Evolutionary conservation across 805 yeast genomes (phyloP).

Genomic region (Metschnikowia gelsemii): DNA sequence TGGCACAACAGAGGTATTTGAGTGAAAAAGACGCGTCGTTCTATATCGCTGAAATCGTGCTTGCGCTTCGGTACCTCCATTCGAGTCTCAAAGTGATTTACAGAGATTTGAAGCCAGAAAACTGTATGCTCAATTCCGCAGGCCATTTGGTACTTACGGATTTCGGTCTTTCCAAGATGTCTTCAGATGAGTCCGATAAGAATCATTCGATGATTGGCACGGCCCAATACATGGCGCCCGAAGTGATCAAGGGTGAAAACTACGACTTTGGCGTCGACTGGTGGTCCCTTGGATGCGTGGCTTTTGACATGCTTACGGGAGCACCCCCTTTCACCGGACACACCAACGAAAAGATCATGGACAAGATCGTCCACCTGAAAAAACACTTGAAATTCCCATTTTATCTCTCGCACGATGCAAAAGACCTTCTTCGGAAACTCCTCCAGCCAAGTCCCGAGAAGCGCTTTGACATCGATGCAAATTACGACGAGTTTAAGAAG

Average conservation of each 20-base stretch:
- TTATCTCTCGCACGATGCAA: conserved; percentile 76
- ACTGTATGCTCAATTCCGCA: conserved; percentile 42
- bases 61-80: conserved; percentile 22
- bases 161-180: conserved; percentile 44
- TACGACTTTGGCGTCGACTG: conserved; percentile 84
- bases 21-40: conserved; percentile 22
- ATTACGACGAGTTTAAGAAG: conserved; percentile 51
- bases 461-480: conserved; percentile 53
- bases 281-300: conserved; percentile 89
- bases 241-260: conserved; percentile 70
- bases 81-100: conserved; percentile 38
- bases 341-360: conserved; percentile 71
- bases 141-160: conserved; percentile 46
- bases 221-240: conserved; percentile 89
- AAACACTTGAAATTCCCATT: conserved; percentile 63
- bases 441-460: conserved; percentile 68
- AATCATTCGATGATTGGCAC: conserved; percentile 68
- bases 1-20: conserved; percentile 37
- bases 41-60: conserved; percentile 21
- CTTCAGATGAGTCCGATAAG: conserved; percentile 33
- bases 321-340: conserved; percentile 87
- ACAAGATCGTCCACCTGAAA: conserved; percentile 66
- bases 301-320: conserved; percentile 79
- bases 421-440: conserved; percentile 65
- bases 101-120: conserved; percentile 46